phyloP scores from a whole-genome alignment of 2,329 filamentous ascomycete genomes.

The Microdochium bolleyi region DNA sequence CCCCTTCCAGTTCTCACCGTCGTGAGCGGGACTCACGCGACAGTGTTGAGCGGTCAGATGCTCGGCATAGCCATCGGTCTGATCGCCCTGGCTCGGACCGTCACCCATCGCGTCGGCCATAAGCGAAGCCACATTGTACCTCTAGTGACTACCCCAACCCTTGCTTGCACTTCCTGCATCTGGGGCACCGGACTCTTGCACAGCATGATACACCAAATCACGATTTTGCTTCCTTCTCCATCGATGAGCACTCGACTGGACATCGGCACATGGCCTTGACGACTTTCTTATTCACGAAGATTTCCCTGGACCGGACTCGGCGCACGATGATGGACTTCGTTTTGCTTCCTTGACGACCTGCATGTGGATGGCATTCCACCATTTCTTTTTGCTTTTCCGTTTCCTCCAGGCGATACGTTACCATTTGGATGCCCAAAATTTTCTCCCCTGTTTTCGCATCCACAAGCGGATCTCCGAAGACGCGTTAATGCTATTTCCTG shows the following conservation, averaged over 20 bases:
- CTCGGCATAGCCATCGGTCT: slow-evolving; percentile 15
- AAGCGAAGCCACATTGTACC: background rate
- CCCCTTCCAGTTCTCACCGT: slow-evolving; percentile 16
- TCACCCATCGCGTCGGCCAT: background rate
- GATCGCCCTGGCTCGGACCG: background rate
- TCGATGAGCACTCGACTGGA: background rate
- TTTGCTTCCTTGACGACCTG: background rate
- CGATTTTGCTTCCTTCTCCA: background rate
- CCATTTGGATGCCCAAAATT: background rate
- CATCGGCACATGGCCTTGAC: background rate
- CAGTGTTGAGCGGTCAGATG: slow-evolving; percentile 9
- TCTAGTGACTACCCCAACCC: background rate
- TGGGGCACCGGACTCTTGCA: background rate
- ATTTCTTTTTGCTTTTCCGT: background rate
- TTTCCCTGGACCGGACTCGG: background rate
- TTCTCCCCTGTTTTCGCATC: background rate
- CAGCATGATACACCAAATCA: background rate
- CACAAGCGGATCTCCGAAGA: slow-evolving; percentile 8
- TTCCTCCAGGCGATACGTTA: background rate
- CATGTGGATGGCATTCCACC: background rate
- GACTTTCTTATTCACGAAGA: background rate
- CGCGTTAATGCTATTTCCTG: slow-evolving; percentile 7
- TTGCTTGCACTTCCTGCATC: background rate
- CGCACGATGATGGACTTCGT: background rate
- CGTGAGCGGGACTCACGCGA: slow-evolving; percentile 13